Evolutionary conservation across 148 eudicot species (phyloP).

Genomic region (Salicornia ramosissima): DNA sequence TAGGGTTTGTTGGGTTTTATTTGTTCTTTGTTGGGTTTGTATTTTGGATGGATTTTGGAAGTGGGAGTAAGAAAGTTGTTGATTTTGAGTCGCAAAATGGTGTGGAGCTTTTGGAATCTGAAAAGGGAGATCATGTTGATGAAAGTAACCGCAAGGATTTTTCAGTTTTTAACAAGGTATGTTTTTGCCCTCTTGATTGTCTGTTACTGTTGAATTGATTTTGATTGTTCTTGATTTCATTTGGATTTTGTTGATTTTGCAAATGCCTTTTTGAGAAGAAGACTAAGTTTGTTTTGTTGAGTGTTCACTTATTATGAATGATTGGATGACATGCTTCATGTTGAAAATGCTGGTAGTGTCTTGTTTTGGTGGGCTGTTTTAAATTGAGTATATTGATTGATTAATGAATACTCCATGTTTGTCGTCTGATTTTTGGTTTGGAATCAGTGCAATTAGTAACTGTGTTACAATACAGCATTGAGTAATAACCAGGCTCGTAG

Average conservation of each 20-base stretch:
- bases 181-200: constrained; percentile 1
- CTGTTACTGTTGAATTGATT: background rate
- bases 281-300: background rate
- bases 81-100: constrained; percentile 34
- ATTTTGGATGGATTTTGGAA: constrained; percentile 94
- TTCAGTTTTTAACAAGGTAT: constrained; percentile 47
- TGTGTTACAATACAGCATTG: background rate
- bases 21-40: constrained; percentile 87
- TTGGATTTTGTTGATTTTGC: background rate
- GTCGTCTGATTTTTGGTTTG: background rate
- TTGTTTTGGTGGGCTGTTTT: background rate
- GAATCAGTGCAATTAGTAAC: background rate
- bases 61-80: constrained; percentile 19
- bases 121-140: constrained; percentile 25
- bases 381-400: background rate
- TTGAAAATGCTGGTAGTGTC: background rate
- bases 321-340: background rate
- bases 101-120: constrained; percentile 27
- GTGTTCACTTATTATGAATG: background rate
- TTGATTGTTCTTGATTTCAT: background rate
- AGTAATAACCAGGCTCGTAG: constrained; percentile 6
- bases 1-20: constrained; percentile 90
- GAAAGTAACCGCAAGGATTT: constrained; percentile 26
- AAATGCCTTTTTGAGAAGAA: too few species aligned
- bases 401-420: background rate